Base-by-base conservation (phyloP, 768 basidiomycete species). In the Suillus cothurnatus region DNA sequence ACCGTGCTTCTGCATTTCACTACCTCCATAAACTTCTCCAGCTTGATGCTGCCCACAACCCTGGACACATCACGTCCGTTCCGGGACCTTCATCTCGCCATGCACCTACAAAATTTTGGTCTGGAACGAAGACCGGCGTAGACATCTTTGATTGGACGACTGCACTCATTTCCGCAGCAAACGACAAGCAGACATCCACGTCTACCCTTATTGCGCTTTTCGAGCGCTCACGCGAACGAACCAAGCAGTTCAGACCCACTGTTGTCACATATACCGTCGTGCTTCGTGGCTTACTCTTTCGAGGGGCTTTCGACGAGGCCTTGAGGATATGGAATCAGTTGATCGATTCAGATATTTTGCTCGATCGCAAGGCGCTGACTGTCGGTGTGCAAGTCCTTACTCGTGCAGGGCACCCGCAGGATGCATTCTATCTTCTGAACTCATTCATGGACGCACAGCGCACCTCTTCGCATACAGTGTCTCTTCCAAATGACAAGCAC, bases 381-480 rank as follows among this genome's bases (percentile, higher is more conserved):
- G 77, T 80, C 0, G 89, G 88, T 3, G 66, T 88, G 19, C 81
- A 84, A 63, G 79, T 85, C 0, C 73, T 88, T 3, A 82, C 84
- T 0, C 76, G 80, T 49, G 71, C 73, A 1, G 79, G 80, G 6
- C 78, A 78, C 5, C 78, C 85, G 0, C 80, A 82, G 17, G 74
- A 78, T 28, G 90, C 88, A 0, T 79, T 90, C 49, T 77, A 72
- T 38, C 66, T 85, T n/a, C 76, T 90, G 19, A 83, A 88, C 19
- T 72, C 77, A 32, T 79, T 78, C 65, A 67, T 69, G 50, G 70
- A 74, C 32, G 73, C 56, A 63, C 41, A 67, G 70, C 53, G 76
- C 57, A 26, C 43, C 28, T 36, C 43, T 67, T 71, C 68, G 39
- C 66, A 26, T 60, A 21, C 8, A 47, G 23, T 31, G 14, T 64